phyloP scores from a whole-genome alignment of 1,139 yeast genomes.

The Kodamaea fungicola region DNA sequence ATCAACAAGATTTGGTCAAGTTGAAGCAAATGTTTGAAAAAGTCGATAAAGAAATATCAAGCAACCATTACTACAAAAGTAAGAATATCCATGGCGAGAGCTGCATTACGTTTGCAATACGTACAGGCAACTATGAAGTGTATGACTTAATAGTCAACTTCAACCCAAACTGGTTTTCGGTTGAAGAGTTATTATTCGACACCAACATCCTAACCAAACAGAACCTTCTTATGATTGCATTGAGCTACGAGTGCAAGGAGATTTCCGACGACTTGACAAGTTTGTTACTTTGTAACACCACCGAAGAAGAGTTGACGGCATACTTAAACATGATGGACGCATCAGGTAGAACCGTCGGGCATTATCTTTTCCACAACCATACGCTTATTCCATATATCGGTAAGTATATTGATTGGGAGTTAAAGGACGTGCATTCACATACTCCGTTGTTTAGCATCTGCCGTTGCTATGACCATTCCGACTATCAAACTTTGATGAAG shows the following conservation, averaged over 20 bases:
- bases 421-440: constrained; percentile 63
- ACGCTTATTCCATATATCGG: constrained; percentile 56
- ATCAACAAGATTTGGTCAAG: constrained; percentile 24
- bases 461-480: constrained; percentile 75
- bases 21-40: constrained; percentile 20
- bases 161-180: constrained; percentile 47
- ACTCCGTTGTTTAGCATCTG: constrained; percentile 79
- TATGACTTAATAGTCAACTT: constrained; percentile 46
- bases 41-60: constrained; percentile 21
- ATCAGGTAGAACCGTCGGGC: constrained; percentile 63
- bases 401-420: constrained; percentile 61
- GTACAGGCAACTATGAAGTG: constrained; percentile 37
- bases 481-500: constrained; percentile 51
- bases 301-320: constrained; percentile 41
- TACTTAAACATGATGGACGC: constrained; percentile 54
- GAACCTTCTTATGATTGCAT: constrained; percentile 58
- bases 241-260: constrained; percentile 51
- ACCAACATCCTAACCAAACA: constrained; percentile 46
- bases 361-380: constrained; percentile 63
- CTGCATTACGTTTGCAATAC: constrained; percentile 52
- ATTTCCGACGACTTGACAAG: constrained; percentile 49
- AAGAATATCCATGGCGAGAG: constrained; percentile 69
- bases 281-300: constrained; percentile 37
- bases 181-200: constrained; percentile 69
- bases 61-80: constrained; percentile 45